Evolutionary conservation across 2,329 filamentous ascomycete species (phyloP).

Genomic region (Trichoderma afroharzianum): DNA sequence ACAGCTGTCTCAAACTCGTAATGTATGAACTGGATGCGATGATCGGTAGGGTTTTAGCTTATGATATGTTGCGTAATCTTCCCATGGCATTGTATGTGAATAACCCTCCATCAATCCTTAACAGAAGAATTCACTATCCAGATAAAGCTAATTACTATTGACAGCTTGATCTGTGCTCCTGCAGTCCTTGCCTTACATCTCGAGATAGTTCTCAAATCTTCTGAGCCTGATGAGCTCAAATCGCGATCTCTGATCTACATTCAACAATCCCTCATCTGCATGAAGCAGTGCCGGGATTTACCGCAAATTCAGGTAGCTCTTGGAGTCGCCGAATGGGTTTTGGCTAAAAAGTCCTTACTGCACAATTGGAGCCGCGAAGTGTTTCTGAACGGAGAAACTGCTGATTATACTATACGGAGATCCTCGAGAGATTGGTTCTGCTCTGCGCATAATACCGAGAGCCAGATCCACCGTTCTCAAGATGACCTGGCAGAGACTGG

Average conservation of each 20-base stretch:
- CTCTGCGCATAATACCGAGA: not conserved
- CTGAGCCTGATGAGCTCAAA: not conserved
- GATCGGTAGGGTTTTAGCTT: not conserved
- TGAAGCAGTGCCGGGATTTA: not conserved
- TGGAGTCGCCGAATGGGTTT: not conserved
- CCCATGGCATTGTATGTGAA: not conserved
- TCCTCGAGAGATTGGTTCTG: not conserved
- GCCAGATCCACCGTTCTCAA: not conserved
- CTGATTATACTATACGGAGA: not conserved
- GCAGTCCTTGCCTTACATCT: not conserved
- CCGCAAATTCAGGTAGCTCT: not conserved
- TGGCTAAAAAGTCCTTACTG: not conserved
- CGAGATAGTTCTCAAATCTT: not conserved
- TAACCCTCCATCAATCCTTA: not conserved
- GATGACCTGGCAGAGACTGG: not conserved
- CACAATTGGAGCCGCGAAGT: not conserved
- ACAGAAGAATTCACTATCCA: not conserved
- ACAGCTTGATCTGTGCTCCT: not conserved
- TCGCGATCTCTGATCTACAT: not conserved
- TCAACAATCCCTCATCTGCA: not conserved
- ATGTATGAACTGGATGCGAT: not conserved
- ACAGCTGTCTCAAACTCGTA: not conserved
- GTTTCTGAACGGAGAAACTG: not conserved
- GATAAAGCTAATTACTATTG: not conserved
- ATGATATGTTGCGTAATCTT: not conserved